These are phyloP conservation scores for Pestalotiopsis fici DNA, from an alignment of 2,329 filamentous ascomycete genomes.

Conservation along the genomic window DNA sequence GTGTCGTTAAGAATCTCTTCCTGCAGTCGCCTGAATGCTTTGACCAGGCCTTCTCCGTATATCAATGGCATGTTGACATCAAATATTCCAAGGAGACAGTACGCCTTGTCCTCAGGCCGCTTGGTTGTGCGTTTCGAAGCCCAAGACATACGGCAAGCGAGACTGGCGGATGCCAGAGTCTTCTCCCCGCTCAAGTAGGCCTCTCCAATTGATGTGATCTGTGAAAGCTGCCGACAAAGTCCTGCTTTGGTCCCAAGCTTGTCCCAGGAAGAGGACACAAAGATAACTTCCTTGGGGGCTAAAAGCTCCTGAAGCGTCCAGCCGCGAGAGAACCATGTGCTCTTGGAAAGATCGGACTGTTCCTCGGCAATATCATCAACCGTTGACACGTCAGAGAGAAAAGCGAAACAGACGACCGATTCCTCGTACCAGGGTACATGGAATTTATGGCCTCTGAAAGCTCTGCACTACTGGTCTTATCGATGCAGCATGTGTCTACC, in stretches of 20 bases:
- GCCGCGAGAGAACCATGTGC: slow-evolving; percentile 14
- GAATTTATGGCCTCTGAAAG: slow-evolving; percentile 21
- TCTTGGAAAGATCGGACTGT: neutral
- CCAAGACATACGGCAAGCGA: slow-evolving; percentile 30
- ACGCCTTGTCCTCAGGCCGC: slow-evolving; percentile 25
- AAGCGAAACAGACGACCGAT: slow-evolving; percentile 18
- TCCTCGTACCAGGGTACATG: slow-evolving; percentile 19
- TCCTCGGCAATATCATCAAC: slow-evolving; percentile 22
- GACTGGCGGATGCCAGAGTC: slow-evolving; percentile 1
- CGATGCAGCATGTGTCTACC: slow-evolving; percentile 26
- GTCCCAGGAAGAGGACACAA: slow-evolving; percentile 14
- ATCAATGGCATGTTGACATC: slow-evolving; percentile 29
- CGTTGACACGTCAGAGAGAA: slow-evolving; percentile 27
- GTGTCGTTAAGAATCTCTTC: slow-evolving; percentile 18
- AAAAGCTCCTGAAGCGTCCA: slow-evolving; percentile 24
- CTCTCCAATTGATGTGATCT: slow-evolving; percentile 14
- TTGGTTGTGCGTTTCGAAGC: slow-evolving; percentile 23
- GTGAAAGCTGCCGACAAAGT: neutral
- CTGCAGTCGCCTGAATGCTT: slow-evolving; percentile 25
- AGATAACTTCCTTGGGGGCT: slow-evolving; percentile 14
- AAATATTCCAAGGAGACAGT: slow-evolving; percentile 32
- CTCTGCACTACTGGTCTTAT: slow-evolving; percentile 19
- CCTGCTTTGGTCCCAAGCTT: slow-evolving; percentile 4
- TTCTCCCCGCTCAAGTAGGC: neutral
- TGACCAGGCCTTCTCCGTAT: slow-evolving; percentile 27